Percentiles rank a stretch among this genome's conserved stretches.
phyloP scores from a whole-genome alignment of 1,139 yeast species.

The Hansenula lynferdii region DNA sequence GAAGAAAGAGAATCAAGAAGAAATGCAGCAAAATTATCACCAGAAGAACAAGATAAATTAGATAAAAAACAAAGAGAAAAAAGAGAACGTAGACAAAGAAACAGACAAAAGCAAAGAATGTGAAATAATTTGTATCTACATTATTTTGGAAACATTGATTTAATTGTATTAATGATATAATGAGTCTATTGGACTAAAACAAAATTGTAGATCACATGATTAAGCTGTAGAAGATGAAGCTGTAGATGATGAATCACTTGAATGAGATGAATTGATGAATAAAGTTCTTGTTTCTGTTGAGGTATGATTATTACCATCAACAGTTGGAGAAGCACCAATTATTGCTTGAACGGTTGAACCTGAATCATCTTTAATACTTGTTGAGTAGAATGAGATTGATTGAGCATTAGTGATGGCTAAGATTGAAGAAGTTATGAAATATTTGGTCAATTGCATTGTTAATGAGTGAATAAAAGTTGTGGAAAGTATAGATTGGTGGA shows the following conservation, averaged over 20 bases:
- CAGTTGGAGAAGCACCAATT: neutral
- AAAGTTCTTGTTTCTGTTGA: neutral
- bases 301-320: neutral
- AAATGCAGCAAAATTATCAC: slow-evolving; percentile 49
- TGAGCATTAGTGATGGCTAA: neutral
- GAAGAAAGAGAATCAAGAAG: slow-evolving; percentile 59
- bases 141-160: neutral
- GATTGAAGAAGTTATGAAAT: neutral
- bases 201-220: too few relatives aligned
- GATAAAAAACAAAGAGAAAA: slow-evolving; percentile 68
- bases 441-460: neutral
- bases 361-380: neutral
- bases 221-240: too few relatives aligned
- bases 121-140: slow-evolving; percentile 9
- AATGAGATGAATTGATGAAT: neutral
- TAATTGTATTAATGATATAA: too few relatives aligned
- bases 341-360: neutral
- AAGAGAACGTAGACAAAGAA: slow-evolving; percentile 45
- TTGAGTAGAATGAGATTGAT: neutral
- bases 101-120: slow-evolving; percentile 37
- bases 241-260: neutral
- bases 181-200: too few relatives aligned
- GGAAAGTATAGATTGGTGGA: too few relatives aligned
- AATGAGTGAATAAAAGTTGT: too few relatives aligned
- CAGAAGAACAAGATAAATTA: slow-evolving; percentile 70